Evolutionary conservation across 139 green algal species (phyloP).

Genomic region (Tetratostichococcus sp.): DNA sequence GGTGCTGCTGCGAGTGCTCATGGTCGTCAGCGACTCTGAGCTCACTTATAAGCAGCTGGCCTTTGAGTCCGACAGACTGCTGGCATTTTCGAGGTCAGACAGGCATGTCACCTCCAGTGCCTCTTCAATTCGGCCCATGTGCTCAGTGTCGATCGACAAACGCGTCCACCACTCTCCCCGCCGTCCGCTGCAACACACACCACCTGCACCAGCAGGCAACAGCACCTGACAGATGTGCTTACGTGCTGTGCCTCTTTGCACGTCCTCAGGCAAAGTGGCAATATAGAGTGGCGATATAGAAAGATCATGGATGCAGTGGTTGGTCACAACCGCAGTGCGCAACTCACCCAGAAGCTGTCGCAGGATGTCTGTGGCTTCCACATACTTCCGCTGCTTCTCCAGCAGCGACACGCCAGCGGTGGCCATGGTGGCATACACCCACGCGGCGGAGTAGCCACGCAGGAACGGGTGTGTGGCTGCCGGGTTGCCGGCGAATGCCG

Average conservation of each 20-base stretch:
- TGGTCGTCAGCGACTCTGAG: too few relatives aligned
- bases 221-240: too few relatives aligned
- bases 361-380: slow-evolving; percentile 54
- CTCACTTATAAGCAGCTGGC: too few relatives aligned
- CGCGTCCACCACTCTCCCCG: slow-evolving; percentile 80
- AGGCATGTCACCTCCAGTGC: slow-evolving; percentile 64
- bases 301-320: too few relatives aligned
- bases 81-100: too few relatives aligned
- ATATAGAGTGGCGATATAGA: too few relatives aligned
- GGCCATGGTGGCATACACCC: slow-evolving; percentile 69
- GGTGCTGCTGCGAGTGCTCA: too few relatives aligned
- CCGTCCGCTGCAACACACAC: slow-evolving; percentile 50
- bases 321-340: too few relatives aligned
- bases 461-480: slow-evolving; percentile 32
- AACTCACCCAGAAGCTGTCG: slow-evolving; percentile 58
- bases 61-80: too few relatives aligned
- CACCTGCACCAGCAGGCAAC: slow-evolving; percentile 23
- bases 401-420: slow-evolving; percentile 67
- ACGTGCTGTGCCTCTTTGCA: too few relatives aligned
- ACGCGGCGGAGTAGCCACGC: slow-evolving; percentile 53
- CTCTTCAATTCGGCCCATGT: slow-evolving; percentile 38
- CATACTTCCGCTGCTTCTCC: slow-evolving; percentile 62
- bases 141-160: slow-evolving; percentile 72
- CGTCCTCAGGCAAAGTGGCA: too few relatives aligned
- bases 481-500: not conserved